Percentiles rank a stretch among this genome's conserved stretches.
phyloP scores from a whole-genome alignment of 495 filamentous ascomycete genomes.

The Xylaria acuta region DNA sequence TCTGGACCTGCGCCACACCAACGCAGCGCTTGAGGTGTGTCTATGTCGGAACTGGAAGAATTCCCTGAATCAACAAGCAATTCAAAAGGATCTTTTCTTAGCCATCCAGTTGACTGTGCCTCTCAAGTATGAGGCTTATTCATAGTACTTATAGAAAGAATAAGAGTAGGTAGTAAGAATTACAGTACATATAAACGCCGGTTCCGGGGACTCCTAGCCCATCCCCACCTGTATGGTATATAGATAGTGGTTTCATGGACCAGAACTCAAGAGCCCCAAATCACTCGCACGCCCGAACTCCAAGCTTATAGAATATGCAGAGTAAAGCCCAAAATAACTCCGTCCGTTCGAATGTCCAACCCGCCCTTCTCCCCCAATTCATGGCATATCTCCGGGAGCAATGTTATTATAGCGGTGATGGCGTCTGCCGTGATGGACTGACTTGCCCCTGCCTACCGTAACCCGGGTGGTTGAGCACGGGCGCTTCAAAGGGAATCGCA shows the following conservation, averaged over 20 bases:
- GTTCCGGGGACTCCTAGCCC: not conserved
- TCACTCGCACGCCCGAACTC: constrained; percentile 27
- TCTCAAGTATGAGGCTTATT: not conserved
- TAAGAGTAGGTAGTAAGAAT: no score
- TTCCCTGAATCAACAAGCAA: not conserved
- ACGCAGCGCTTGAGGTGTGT: not conserved
- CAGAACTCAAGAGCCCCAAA: not conserved
- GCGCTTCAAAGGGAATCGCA: constrained; percentile 22
- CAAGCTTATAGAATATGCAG: constrained; percentile 26
- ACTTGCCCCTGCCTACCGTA: constrained; percentile 34
- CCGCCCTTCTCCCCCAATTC: not conserved
- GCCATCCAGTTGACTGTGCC: not conserved
- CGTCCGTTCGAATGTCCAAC: not conserved
- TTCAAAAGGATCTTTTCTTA: not conserved
- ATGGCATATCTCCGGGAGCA: not conserved
- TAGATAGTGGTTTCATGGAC: not conserved
- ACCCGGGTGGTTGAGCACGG: constrained; percentile 39
- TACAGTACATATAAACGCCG: constrained; percentile 4
- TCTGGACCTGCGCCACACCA: constrained; percentile 7
- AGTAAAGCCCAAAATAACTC: not conserved
- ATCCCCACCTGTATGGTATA: constrained; percentile 8
- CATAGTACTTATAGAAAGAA: not conserved
- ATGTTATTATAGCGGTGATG: constrained; percentile 9
- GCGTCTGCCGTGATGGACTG: constrained; percentile 12
- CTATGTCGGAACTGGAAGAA: not conserved